Evolutionary conservation across 306 rosid species (phyloP).

Genomic region (Pachyrhizus erosus): DNA sequence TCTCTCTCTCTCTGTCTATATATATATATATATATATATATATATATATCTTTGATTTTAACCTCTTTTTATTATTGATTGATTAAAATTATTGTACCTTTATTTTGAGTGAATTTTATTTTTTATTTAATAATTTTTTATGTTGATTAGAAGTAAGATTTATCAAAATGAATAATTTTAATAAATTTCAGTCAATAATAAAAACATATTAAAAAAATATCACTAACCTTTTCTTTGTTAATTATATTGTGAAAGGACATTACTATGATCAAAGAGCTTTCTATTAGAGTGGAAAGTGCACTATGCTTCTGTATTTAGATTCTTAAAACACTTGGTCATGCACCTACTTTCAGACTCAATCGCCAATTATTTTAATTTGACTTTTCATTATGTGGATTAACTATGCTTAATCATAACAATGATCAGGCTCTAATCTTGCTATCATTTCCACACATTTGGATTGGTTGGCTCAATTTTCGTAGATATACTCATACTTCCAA

Average conservation of each 20-base stretch:
- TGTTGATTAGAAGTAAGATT: too few relatives aligned
- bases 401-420: constrained; percentile 3
- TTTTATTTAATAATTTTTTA: too few relatives aligned
- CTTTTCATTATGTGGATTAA: constrained; percentile 1
- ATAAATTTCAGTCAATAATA: too few relatives aligned
- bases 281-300: constrained; percentile 29
- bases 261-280: neutral
- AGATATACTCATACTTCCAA: neutral
- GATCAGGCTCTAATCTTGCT: neutral
- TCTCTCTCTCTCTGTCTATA: too few relatives aligned
- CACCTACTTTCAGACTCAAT: constrained; percentile 5
- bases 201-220: too few relatives aligned
- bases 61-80: too few relatives aligned
- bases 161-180: too few relatives aligned
- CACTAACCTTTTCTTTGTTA: neutral
- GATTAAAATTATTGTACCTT: too few relatives aligned
- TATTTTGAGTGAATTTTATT: too few relatives aligned
- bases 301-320: neutral
- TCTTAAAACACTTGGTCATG: constrained; percentile 27
- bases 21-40: too few relatives aligned
- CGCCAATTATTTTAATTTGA: constrained; percentile 1
- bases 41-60: too few relatives aligned
- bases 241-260: neutral
- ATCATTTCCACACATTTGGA: constrained; percentile 1
- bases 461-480: constrained; percentile 18